Conservation (phyloP, 768 basidiomycete genomes). For the Boletus edulis region DNA sequence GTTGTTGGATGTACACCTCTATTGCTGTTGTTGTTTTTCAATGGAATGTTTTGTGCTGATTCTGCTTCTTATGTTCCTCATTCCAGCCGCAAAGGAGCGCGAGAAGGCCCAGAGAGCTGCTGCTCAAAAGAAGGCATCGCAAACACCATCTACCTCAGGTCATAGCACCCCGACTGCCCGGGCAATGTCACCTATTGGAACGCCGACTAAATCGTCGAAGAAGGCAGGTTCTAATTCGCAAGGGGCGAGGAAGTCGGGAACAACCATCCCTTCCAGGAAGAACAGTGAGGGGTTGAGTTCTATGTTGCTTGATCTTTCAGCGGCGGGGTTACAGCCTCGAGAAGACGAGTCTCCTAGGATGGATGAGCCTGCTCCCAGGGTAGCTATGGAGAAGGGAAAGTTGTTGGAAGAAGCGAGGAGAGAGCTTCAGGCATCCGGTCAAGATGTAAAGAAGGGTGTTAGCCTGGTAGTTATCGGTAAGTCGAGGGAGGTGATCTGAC, state of each 20-base stretch:
- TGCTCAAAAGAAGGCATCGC: slow-evolving; percentile 42
- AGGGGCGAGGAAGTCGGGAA: slow-evolving; percentile 37
- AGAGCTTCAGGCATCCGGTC: slow-evolving; percentile 44
- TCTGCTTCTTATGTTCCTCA: slow-evolving; percentile 32
- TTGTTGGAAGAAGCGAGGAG: slow-evolving; percentile 76
- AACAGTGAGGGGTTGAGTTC: slow-evolving; percentile 43
- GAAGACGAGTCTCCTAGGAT: slow-evolving; percentile 36
- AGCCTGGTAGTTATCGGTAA: slow-evolving; percentile 92
- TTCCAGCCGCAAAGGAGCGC: slow-evolving; percentile 73
- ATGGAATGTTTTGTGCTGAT: slow-evolving; percentile 39
- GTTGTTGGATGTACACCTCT: slow-evolving; percentile 29
- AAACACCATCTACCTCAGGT: slow-evolving; percentile 37
- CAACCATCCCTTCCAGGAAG: slow-evolving; percentile 40
- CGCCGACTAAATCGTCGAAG: slow-evolving; percentile 43
- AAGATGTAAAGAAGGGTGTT: slow-evolving; percentile 62
- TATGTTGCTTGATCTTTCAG: slow-evolving; percentile 69
- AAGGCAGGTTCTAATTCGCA: slow-evolving; percentile 33
- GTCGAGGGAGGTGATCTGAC: slow-evolving; percentile 9
- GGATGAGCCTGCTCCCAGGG: slow-evolving; percentile 57
- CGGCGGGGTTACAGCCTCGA: slow-evolving; percentile 58
- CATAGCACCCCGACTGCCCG: slow-evolving; percentile 40
- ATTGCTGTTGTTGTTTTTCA: slow-evolving; percentile 29
- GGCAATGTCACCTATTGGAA: slow-evolving; percentile 40
- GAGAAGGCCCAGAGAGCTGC: slow-evolving; percentile 65
- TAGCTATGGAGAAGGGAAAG: slow-evolving; percentile 73